Conservation (phyloP, 345 rosid genomes). For the Limnanthes douglasii region DNA sequence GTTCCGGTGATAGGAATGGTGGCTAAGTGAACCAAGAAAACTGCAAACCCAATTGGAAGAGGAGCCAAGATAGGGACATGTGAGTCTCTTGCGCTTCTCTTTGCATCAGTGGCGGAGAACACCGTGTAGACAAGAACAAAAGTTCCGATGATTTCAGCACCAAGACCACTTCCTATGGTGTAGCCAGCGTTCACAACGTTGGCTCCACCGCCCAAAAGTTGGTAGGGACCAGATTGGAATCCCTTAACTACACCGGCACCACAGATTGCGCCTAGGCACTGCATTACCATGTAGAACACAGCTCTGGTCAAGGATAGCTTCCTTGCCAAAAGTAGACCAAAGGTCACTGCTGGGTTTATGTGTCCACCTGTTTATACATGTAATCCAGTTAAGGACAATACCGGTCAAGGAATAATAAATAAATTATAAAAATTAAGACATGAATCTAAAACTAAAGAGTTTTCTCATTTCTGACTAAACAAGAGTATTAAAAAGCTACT, state of each 20-base stretch:
- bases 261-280: too few relatives aligned
- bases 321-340: conserved; percentile 19
- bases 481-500: too few relatives aligned
- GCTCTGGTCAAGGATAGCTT: conserved; percentile 24
- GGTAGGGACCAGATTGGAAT: conserved; percentile 18
- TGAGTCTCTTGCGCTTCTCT: conserved; percentile 42
- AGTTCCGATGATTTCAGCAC: too few relatives aligned
- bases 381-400: too few relatives aligned
- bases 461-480: too few relatives aligned
- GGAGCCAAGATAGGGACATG: conserved; percentile 39
- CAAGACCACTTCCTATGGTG: conserved; percentile 34
- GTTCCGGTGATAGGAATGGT: conserved; percentile 36
- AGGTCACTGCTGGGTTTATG: too few relatives aligned
- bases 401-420: too few relatives aligned
- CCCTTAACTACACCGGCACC: conserved; percentile 46
- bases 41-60: conserved; percentile 36
- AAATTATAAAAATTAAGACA: too few relatives aligned
- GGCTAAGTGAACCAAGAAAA: conserved; percentile 41
- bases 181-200: conserved; percentile 27
- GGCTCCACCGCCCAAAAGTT: conserved; percentile 30
- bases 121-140: too few relatives aligned
- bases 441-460: too few relatives aligned
- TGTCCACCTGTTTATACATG: too few relatives aligned
- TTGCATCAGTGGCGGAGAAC: conserved; percentile 35
- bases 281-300: conserved; percentile 22